Evolutionary conservation across 495 filamentous ascomycete species (phyloP), one percentile per base, ranked within the genome.

Genomic region (Immersiella caudata): DNA sequence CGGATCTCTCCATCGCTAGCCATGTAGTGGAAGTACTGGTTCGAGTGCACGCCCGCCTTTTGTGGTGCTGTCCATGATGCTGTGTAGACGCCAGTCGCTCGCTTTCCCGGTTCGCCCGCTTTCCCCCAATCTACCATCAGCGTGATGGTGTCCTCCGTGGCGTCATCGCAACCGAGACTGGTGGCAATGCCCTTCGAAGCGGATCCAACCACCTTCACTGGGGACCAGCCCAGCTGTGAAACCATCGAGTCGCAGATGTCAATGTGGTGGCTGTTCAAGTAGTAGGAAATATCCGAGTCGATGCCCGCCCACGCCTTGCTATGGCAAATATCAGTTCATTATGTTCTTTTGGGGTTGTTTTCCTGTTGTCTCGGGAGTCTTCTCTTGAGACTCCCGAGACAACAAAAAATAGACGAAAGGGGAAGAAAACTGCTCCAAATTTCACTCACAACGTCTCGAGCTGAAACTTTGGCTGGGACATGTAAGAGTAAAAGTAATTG

Each of bases 401-500:
- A n/a, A n/a, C n/a, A n/a, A n/a, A n/a, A n/a, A n/a, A n/a, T n/a
- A n/a, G n/a, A n/a, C n/a, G n/a, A n/a, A n/a, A n/a, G n/a, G n/a
- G n/a, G n/a, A n/a, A n/a, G n/a, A n/a, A n/a, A n/a, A n/a, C n/a
- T n/a, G n/a, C n/a, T n/a, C n/a, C n/a, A n/a, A n/a, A n/a, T n/a
- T n/a, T n/a, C n/a, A n/a, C n/a, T n/a, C n/a, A n/a, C n/a, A 97
- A 97, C 0, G 94, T 97, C 81, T 96, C 92, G 6, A 97, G 84
- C 79, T 97, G 94, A 21, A 79, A 89, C 76, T 97, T 97, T 24
- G 94, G 94, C 83, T 97, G 94, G 60, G 87, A 90, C 94, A 97
- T 97, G 82, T 97, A 97, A 69, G 86, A 90, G 82, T 97, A 97
- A 79, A 97, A 97, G 83, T 97, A 97, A 80, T 96, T 97, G 86